Evolutionary conservation across 192 early-diverging fungal genomes (phyloP).

Genomic region (Coemansia sp.): DNA sequence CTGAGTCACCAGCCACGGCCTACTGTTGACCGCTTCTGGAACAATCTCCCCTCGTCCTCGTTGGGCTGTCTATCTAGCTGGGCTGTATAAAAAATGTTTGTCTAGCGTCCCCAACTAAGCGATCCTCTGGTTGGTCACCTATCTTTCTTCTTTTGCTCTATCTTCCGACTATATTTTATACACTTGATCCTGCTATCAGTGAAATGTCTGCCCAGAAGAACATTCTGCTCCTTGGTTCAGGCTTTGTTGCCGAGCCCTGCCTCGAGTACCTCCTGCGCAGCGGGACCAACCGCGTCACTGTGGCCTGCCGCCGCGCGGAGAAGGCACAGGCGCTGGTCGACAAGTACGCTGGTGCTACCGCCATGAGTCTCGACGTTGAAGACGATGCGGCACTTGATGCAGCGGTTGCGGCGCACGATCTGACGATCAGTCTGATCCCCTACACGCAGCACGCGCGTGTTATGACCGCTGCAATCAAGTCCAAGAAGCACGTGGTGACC

Average conservation of each 20-base stretch:
- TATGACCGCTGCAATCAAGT: constrained; percentile 85
- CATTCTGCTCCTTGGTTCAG: constrained; percentile 94
- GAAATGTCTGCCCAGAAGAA: constrained; percentile 55
- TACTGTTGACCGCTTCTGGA: no score
- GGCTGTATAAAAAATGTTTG: background rate
- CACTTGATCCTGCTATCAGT: background rate
- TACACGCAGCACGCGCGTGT: constrained; percentile 90
- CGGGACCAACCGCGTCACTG: constrained; percentile 84
- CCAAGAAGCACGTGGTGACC: constrained; percentile 93
- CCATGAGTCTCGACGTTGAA: constrained; percentile 77
- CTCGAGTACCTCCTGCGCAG: constrained; percentile 88
- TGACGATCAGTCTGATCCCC: constrained; percentile 88
- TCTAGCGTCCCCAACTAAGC: background rate
- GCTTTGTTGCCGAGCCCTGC: constrained; percentile 95
- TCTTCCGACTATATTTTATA: background rate
- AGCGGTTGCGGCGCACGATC: constrained; percentile 78
- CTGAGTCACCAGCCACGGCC: background rate
- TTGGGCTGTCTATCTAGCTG: no score
- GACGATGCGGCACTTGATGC: constrained; percentile 70
- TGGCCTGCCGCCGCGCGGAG: constrained; percentile 78
- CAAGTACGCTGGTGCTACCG: constrained; percentile 60
- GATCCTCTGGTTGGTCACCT: background rate
- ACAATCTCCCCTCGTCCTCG: no score
- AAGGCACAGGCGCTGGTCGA: constrained; percentile 70
- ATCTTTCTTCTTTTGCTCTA: constrained; percentile 11